Evolutionary conservation across 2,329 filamentous ascomycete species (phyloP), one percentile per base, ranked within the genome.

Genomic region (Annulohypoxylon truncatum): DNA sequence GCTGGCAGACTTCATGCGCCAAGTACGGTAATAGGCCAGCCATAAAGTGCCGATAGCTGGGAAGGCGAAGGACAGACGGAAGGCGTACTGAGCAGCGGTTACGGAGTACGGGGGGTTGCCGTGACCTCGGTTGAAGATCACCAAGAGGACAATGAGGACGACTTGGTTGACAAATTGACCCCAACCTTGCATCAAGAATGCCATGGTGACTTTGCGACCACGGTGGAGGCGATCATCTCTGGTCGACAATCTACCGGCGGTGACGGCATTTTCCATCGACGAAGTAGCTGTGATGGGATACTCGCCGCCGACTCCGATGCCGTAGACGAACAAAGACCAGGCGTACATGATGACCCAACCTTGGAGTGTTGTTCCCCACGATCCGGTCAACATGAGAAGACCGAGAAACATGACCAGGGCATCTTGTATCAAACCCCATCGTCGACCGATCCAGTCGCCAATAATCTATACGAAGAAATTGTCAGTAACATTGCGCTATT

Each of bases 151-250:
- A 75, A 98, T 97, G 69, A 98, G 87, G 61, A 97, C 81, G 73
- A 92, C 90, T 81, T 97, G 95, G 87, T 98, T 98, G 83, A 92
- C 84, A 78, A 97, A 92, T 80, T 98, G 95, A 71, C 95, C 95
- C 95, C 95, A 98, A 58, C 95, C 95, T 81, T 98, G 95, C 95
- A 98, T 97, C 81, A 98, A 81, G 84, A 98, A 98, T 63, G 95
- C 94, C 79, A 91, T 93, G 71, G 94, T 97, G 77, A 97, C 95
- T 80, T 97, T 97, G 76, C 95, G 92, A 70, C 95, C 95, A 81
- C 95, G 93, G 83, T 98, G 95, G 56, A 98, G 89, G 77, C 95
- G 93, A 78, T 98, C 95, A 57, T 97, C 93, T 68, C 90, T 91
- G 63, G 94, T 97, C 5, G 95, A 97, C 57, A 97, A 82, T 78